Evolutionary conservation across 352 stramenopile species (phyloP), one percentile per base, ranked within the genome.

Genomic region (Phytophthora sp.): DNA sequence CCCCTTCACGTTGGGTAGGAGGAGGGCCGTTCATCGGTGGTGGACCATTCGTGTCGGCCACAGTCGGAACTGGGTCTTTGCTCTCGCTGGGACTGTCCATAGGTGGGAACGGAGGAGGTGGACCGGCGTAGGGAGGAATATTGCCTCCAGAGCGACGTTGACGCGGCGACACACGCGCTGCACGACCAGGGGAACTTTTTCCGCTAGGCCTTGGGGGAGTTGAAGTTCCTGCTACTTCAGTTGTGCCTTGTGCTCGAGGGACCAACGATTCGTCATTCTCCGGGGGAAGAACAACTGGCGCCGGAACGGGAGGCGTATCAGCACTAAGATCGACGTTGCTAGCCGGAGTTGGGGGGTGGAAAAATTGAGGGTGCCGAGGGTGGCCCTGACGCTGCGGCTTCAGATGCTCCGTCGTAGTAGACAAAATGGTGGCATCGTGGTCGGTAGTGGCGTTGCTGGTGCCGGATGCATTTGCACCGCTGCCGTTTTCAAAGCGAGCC

Each of bases 311-410:
- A 20, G 53, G 12, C 18, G 35, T 45, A 44, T 39, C 34, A 37
- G 37, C 43, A 41, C 38, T 54, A 32, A 51, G 24, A 24, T 71
- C 45, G 9, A 53, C 41, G 12, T 41, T 65, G 31, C 21, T 63
- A 28, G 46, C 52, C 66, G 55, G 50, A 12, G 54, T 31, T 34
- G 57, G 48, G 2, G 59, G 54, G 17, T 78, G 61, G 35, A 75
- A 63, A 27, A 80, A 77, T 15, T 80, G 72, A 8, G 64, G 53
- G 49, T 72, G 67, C 10, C 56, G 62, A 3, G 54, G 58, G 34
- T 77, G 67, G 15, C 54, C 59, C 54, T 64, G 63, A 44, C 68
- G 63, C 0, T 43, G 38, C 26, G 43, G 8, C 50, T 77, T 73
- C 24, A 39, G 5, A 18, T 45, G 52, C n/a, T 42, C 48, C n/a